Evolutionary conservation across 257 asterid species (phyloP), one percentile per base, ranked within the genome.

Genomic region (Solanum rostratum): DNA sequence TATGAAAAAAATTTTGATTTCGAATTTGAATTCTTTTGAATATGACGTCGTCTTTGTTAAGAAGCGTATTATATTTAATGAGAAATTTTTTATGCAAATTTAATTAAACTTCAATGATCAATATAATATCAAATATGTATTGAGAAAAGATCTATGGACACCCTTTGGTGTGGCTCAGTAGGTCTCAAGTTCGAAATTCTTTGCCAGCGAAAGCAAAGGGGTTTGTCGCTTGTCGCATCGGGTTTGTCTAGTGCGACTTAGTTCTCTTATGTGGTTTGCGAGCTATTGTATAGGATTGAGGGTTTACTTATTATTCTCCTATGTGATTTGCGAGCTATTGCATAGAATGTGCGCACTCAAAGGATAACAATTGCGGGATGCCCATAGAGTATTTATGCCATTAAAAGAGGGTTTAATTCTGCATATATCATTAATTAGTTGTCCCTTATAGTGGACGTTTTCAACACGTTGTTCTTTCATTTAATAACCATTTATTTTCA

Each of bases 1-100:
- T 20, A 57, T 10, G 0, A 10, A 0, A 10, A 0, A n/a, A 57
- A 10, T n/a, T 0, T 57, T 0, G 29, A 57, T 1, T 57, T n/a
- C 0, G 29, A 57, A 2, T 57, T 57, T 0, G 0, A 57, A 57
- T 57, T 2, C 3, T 10, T 6, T 0, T 57, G 1, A 7, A 20
- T 57, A 57, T 57, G 10, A 1, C 1, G 22, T 57, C 7, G 0
- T n/a, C 65, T 57, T 57, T n/a, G 1, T 20, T 57, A 57, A 6
- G 0, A 4, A 57, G 4, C 0, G 2, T 3, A 9, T 59, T n/a
- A 59, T 10, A 3, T 59, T 13, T 59, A n/a, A 59, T 10, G 22
- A n/a, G 30, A 59, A 10, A n/a, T 6, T 57, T 59, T 57, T 59
- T 2, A 59, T 59, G 10, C 4, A 10, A 59, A 59, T 59, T 59